Base-by-base conservation (phyloP, 2,329 filamentous ascomycete species). In the Ophiostoma angusticollis region DNA sequence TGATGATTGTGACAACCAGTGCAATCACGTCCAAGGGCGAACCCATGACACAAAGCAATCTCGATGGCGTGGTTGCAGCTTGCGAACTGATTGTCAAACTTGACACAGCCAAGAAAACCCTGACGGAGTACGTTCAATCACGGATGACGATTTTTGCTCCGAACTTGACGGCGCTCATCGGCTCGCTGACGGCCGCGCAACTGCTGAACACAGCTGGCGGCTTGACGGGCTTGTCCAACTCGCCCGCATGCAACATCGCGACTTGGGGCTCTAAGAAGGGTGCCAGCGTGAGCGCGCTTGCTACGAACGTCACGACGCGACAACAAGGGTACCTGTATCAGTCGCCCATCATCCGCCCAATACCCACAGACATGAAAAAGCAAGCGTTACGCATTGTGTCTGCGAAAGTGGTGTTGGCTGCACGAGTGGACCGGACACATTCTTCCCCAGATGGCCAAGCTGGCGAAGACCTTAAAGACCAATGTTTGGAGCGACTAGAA, bases 1-100 rank as follows among this genome's bases (percentile, higher is more conserved):
- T 96, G 52, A 95, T 98, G 87, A 84, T 93, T 45, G 87, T 98
- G 37, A 89, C 85, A 1, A 81, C 96, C 9, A 91, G 96, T 62
- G 89, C 86, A 22, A 93, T 87, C 5, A 91, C 83, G 3, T 91
- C 86, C 11, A 79, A 84, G 50, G 89, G 89, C 5, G 75, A 76
- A 23, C 74, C 84, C 35, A 76, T 98, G 60, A 73, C 72, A 4
- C 67, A 77, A n/a, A 65, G 74, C 5, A 85, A 94, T 57, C 68
- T 96, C 6, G 68, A 78, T 35, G 70, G 74, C 19, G 79, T 95
- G 16, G 63, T 80, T 21, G 70, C 73, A 37, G 89, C 86, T 8
- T 95, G 87, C 59, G 76, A 86, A 47, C 91, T 93, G 75, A 80
- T 84, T 9, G 68, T 96, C n/a, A 72, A 78, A 27, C 75, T 98